A percentile compares a stretch with the other conserved stretches of the same genome.
Evolutionary conservation across 2,329 filamentous ascomycete species (phyloP).

Genomic region (Ophiostoma fasciatum): DNA sequence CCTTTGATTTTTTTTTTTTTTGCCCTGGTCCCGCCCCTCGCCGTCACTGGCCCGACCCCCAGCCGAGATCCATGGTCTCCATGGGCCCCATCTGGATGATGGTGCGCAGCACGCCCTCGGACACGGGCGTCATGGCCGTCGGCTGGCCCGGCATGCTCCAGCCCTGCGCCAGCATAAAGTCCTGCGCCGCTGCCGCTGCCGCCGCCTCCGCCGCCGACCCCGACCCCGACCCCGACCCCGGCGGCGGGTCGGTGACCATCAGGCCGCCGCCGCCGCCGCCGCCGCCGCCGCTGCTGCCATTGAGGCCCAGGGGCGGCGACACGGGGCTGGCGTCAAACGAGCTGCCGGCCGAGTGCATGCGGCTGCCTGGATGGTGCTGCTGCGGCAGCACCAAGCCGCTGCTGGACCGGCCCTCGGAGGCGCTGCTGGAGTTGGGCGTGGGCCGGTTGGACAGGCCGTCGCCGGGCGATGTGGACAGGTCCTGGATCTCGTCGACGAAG

Average conservation of each 20-base stretch:
- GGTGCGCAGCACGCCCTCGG: constrained; percentile 41
- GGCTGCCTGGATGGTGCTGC: constrained; percentile 8
- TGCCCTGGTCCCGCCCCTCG: background rate
- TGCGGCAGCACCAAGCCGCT: constrained; percentile 11
- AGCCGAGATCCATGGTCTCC: constrained; percentile 41
- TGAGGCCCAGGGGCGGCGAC: constrained; percentile 16
- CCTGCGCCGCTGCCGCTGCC: constrained; percentile 18
- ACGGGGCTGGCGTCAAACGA: constrained; percentile 40
- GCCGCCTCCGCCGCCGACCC: background rate
- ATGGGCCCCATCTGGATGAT: constrained; percentile 45
- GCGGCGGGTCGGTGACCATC: constrained; percentile 24
- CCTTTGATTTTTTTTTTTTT: background rate
- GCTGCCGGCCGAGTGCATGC: constrained; percentile 16
- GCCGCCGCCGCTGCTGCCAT: too few relatives aligned
- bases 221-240: background rate
- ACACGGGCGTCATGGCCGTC: constrained; percentile 37
- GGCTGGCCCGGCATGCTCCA: constrained; percentile 30
- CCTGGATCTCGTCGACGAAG: constrained; percentile 29
- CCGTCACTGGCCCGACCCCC: constrained; percentile 22
- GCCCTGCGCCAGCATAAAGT: constrained; percentile 27
- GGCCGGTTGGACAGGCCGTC: constrained; percentile 36
- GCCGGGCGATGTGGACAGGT: constrained; percentile 34
- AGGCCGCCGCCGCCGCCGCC: constrained; percentile 11
- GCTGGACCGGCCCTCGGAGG: constrained; percentile 26
- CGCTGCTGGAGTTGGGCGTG: constrained; percentile 43